These are phyloP conservation scores for Suaeda aralocaspica DNA, from an alignment of 148 eudicot species.

Conservation along the genomic window DNA sequence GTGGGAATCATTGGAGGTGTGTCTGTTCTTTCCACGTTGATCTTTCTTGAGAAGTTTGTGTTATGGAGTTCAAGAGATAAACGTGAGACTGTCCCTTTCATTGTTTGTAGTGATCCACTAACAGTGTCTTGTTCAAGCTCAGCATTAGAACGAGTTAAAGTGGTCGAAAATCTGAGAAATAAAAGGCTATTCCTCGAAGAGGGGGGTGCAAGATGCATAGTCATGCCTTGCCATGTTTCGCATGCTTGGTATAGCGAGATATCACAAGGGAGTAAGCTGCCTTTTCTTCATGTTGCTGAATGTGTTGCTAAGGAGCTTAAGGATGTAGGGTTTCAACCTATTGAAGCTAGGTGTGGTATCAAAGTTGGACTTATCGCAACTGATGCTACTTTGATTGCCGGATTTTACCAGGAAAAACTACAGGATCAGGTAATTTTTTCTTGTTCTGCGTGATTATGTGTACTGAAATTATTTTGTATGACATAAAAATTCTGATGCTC, in stretches of 20 bases:
- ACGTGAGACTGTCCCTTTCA: constrained; percentile 37
- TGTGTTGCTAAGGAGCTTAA: constrained; percentile 47
- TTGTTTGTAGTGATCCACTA: constrained; percentile 54
- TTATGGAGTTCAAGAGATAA: constrained; percentile 42
- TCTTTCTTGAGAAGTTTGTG: constrained; percentile 55
- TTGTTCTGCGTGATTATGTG: no score
- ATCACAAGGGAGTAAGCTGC: constrained; percentile 37
- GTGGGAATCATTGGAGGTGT: constrained; percentile 60
- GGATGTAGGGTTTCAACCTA: constrained; percentile 46
- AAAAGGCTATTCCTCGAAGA: constrained; percentile 48
- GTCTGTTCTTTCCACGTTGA: constrained; percentile 45
- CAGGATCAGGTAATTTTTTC: constrained; percentile 34
- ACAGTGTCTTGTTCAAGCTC: background rate
- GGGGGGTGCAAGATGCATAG: constrained; percentile 52
- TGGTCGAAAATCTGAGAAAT: constrained; percentile 39
- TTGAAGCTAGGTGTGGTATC: constrained; percentile 46
- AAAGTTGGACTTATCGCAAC: constrained; percentile 48
- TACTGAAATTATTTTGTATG: no score
- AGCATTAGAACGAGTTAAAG: background rate
- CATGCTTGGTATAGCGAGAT: constrained; percentile 45
- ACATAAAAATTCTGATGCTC: no score
- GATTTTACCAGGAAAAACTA: constrained; percentile 42
- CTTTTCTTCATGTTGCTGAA: constrained; percentile 43
- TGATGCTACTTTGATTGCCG: constrained; percentile 29
- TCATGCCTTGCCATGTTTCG: constrained; percentile 56